Conservation (phyloP, 106 monocot genomes). For the Dactylorhiza incarnata region DNA sequence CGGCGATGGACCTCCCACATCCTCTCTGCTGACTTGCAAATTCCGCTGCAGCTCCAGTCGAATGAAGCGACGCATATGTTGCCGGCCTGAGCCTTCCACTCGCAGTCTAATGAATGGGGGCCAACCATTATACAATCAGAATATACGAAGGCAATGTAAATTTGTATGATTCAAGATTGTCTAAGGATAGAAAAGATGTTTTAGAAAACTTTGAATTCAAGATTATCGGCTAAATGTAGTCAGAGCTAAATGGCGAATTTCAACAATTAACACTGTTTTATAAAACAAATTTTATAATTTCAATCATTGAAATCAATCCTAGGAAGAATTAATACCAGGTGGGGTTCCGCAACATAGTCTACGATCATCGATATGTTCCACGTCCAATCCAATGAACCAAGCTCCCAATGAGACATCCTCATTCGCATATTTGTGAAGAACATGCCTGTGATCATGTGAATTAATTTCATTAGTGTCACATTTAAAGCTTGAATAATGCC, state of each 20-base stretch:
- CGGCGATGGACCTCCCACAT: constrained; percentile 42
- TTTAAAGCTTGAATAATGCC: neutral
- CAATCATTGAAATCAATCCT: neutral
- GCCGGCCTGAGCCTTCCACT: constrained; percentile 62
- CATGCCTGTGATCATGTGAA: constrained; percentile 18
- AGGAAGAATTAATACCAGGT: constrained; percentile 24
- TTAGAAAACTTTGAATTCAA: neutral
- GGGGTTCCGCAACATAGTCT: constrained; percentile 62
- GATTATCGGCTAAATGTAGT: too few species aligned
- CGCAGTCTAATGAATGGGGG: constrained; percentile 31
- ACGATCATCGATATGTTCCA: constrained; percentile 49
- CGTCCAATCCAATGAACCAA: constrained; percentile 61
- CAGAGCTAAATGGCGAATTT: too few species aligned
- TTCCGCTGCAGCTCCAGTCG: constrained; percentile 62
- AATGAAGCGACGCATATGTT: constrained; percentile 58
- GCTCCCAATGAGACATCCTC: constrained; percentile 62
- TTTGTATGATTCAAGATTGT: too few species aligned
- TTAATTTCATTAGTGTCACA: neutral
- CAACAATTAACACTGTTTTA: too few species aligned
- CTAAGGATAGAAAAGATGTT: neutral
- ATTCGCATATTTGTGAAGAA: constrained; percentile 55
- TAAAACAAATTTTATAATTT: too few species aligned
- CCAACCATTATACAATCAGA: neutral
- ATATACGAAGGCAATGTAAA: neutral
- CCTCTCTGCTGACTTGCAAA: constrained; percentile 54